Base-by-base conservation (phyloP, 805 yeast genomes). In the Saturnispora gosingensis region DNA sequence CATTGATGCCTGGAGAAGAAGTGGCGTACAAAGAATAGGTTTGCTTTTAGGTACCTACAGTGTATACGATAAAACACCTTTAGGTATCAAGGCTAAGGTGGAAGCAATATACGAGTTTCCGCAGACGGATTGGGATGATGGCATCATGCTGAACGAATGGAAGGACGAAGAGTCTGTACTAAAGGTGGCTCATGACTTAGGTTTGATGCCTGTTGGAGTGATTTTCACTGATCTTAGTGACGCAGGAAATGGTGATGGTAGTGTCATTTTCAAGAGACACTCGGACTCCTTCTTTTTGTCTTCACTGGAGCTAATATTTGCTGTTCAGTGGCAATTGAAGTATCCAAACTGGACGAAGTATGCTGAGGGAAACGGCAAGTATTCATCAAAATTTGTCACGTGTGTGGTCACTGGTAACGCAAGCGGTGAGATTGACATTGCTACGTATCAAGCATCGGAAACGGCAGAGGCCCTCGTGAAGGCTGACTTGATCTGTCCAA, bases 101-200 rank as follows among this genome's bases (percentile, higher is more conserved):
- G 93, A 91, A 60, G 91, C 95, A 2, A 88, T 93, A 24, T 88
- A 85, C 67, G 99, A 93, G 64, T 95, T 97, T 0, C 85, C 95
- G 7, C 99, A 93, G 66, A 70, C 75, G 2, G 90, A 85, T 58
- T 95, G 85, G 59, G 76, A 79, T 48, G 99, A 93, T 67, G 97
- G 98, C 0, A 61, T 93, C 20, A 77, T 88, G 0, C 66, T 79
- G 45, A 69, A 75, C 45, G 62, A 65, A 1, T 88, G 77, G 72
- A 82, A 77, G 34, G 77, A 78, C 43, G 82, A 82, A 52, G 63
- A 61, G 1, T 64, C 72, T 15, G 76, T 85, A 4, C 79, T 83
- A 55, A 60, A 64, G 7, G 64, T 85, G 13, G 88, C 88, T 0
- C 55, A 59, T 4, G 57, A 68, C 18, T 72, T 88, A 61, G 95